These are phyloP conservation scores for Rhododendron williamsianum DNA, from an alignment of 148 eudicot genomes.

Conservation along the genomic window DNA sequence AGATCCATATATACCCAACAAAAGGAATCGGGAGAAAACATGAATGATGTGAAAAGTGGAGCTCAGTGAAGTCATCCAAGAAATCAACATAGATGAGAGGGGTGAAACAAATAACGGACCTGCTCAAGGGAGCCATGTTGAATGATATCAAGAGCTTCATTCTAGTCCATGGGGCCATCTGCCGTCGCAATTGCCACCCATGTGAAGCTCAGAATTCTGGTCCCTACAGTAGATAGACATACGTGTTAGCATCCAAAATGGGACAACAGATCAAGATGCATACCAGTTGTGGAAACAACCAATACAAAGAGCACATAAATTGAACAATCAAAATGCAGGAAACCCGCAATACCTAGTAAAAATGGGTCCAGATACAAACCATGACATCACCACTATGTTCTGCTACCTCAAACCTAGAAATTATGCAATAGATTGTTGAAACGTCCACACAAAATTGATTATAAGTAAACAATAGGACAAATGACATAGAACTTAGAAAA, in stretches of 20 bases:
- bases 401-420: conserved; percentile 22
- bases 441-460: too few species aligned
- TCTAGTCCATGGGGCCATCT: too few species aligned
- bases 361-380: conserved; percentile 50
- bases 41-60: neutral
- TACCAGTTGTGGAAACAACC: neutral
- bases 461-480: neutral
- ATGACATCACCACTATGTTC: conserved; percentile 89
- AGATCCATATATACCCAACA: neutral
- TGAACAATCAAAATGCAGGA: neutral
- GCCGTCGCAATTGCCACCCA: too few species aligned
- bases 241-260: too few species aligned
- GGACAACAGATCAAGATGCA: neutral
- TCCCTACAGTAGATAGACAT: too few species aligned
- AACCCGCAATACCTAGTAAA: conserved; percentile 49
- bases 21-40: neutral
- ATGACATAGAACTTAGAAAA: neutral
- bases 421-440: too few species aligned
- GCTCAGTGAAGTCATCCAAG: too few species aligned
- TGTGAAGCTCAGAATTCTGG: too few species aligned
- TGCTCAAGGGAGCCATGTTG: conserved; percentile 71
- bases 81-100: neutral
- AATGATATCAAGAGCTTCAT: too few species aligned
- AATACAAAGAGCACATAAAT: neutral
- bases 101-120: conserved; percentile 24